A percentile compares a stretch with the other conserved stretches of the same genome.
Conservation (phyloP, 2,329 filamentous ascomycete species). For the Grosmannia clavigera region DNA sequence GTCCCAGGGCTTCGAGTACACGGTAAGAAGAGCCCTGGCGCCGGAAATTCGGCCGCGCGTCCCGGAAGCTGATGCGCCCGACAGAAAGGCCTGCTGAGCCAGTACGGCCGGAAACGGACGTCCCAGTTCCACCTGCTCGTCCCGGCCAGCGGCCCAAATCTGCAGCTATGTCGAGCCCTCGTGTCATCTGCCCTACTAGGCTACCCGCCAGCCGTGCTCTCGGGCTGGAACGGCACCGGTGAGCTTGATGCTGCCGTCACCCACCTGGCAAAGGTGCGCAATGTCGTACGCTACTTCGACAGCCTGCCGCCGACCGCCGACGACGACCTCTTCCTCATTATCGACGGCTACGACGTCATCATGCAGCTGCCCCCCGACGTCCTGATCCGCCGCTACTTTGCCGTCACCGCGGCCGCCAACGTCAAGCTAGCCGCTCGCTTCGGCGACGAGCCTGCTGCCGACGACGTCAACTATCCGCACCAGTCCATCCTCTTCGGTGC, state of each 20-base stretch:
- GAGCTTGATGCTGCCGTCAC: slow-evolving; percentile 3
- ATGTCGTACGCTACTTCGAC: slow-evolving; percentile 1
- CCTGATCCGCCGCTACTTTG: slow-evolving; percentile 3
- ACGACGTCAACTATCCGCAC: neutral
- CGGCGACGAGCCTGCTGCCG: neutral
- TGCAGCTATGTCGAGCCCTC: slow-evolving; percentile 1
- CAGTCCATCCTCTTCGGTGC: slow-evolving; percentile 2
- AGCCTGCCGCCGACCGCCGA: neutral
- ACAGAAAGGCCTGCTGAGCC: neutral
- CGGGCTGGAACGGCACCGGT: slow-evolving; percentile 3
- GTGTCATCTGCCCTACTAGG: neutral
- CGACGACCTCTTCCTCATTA: slow-evolving; percentile 6
- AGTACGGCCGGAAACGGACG: neutral
- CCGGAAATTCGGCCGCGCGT: too few species aligned
- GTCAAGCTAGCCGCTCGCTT: neutral
- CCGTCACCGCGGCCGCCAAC: neutral
- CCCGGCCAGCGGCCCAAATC: neutral
- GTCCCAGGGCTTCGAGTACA: neutral
- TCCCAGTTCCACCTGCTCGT: neutral
- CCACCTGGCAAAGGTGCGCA: slow-evolving; percentile 5
- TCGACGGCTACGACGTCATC: slow-evolving; percentile 5
- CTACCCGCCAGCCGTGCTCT: slow-evolving; percentile 1
- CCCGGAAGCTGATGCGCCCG: too few species aligned
- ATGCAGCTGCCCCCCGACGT: slow-evolving; percentile 3
- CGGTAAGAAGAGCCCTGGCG: neutral